Base-by-base conservation (phyloP, 441 rosid genomes). In the Theobroma grandiflorum region DNA sequence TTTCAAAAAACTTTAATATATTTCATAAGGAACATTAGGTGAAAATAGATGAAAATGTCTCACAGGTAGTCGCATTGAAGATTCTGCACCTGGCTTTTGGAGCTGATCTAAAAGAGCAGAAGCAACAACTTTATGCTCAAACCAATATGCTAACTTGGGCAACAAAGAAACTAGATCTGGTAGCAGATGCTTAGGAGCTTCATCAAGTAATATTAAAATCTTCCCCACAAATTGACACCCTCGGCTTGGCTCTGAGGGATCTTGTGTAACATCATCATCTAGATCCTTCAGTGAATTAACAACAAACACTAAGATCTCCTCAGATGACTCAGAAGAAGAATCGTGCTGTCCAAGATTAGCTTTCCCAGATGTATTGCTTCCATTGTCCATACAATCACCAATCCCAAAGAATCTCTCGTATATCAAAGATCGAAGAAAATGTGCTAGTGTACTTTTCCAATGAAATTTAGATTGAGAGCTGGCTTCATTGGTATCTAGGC, bases 121-220 rank as follows among this genome's bases (percentile, higher is more conserved):
- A 33, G 98, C 99, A 55, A 97, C 99, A 80, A 90, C 77, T 47
- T 97, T 91, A 80, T 97, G 98, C 89, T 95, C 98, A 31, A 98
- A 85, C 78, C 88, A 98, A 87, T 93, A 99, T 74, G 93, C 99
- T 89, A 97, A 86, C 81, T 93, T 97, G 84, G 98, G 99, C 20
- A 97, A 93, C 82, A 93, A 87, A 62, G 97, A 89, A 74, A 94
- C 90, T 49, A 97, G 86, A 82, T 97, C 99, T 45, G 90, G 87
- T 77, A 90, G 97, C 78, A 97, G 91, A 90, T 93, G 97, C 85
- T 88, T 92, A 11, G 99, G 98, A 77, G 99, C 98, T 87, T 92
- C 89, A 80, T 94, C 93, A 85, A 94, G 85, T 77, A 97, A 92
- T 84, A 94, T 91, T 81, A 95, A 89, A 78, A 97, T 93, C 88